Base-by-base conservation (phyloP, 345 rosid genomes). In the Salix koriyanagi region DNA sequence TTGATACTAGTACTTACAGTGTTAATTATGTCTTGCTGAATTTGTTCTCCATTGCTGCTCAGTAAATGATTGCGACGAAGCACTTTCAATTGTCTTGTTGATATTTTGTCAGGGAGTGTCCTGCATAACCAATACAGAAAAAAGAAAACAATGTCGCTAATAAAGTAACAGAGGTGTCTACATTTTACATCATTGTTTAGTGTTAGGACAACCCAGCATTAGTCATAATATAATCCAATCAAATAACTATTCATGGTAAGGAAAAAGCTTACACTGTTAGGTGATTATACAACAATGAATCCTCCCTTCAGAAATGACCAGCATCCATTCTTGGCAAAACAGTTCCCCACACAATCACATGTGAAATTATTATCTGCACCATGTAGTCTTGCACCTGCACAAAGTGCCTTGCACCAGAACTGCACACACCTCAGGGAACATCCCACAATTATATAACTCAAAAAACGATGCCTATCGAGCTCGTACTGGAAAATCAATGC, bases 221-320 rank as follows among this genome's bases (percentile, higher is more conserved):
- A n/a, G 50, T 46, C 18, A 13, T 12, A 10, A 9, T 14, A 13
- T 14, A 13, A 11, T 67, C 23, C 42, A 11, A 13, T 8, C 41
- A 30, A 67, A 37, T 21, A 37, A 4, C 37, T 16, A 0, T 3
- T 37, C 13, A 10, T n/a, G n/a, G n/a, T n/a, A n/a, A n/a, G n/a
- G n/a, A n/a, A n/a, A n/a, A n/a, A n/a, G n/a, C n/a, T n/a, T n/a
- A n/a, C n/a, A n/a, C n/a, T n/a, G n/a, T n/a, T n/a, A n/a, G n/a
- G n/a, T n/a, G n/a, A n/a, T n/a, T n/a, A n/a, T n/a, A n/a, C n/a
- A n/a, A n/a, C n/a, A n/a, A 83, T 58, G 75, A 92, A 94, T 30
- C 99, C 97, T 23, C 99, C 99, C 79, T 94, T 94, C 78, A 94
- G 97, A 84, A 92, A 94, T 34, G 97, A 92, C 97, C 99, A 94